Conservation (phyloP, 2,329 filamentous ascomycete species). For the Penicillium sp. region DNA sequence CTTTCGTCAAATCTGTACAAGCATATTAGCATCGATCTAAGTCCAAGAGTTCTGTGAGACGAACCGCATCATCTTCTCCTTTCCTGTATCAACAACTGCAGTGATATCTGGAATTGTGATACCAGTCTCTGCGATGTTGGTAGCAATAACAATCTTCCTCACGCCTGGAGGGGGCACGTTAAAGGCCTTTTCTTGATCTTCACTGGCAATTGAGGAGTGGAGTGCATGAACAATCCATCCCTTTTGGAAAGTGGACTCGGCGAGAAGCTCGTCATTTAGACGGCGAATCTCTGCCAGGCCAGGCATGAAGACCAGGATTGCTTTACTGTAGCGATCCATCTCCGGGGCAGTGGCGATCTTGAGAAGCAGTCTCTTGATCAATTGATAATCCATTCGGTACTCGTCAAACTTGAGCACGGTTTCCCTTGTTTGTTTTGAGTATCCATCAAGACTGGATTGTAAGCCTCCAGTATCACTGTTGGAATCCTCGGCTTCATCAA, state of each 20-base stretch:
- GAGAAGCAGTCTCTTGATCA: conserved; percentile 77
- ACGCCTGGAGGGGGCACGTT: conserved; percentile 76
- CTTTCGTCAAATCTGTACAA: conserved; percentile 78
- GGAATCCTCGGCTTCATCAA: conserved; percentile 46
- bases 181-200: conserved; percentile 95
- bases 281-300: conserved; percentile 91
- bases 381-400: conserved; percentile 84
- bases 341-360: conserved; percentile 69
- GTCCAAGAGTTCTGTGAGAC: conserved; percentile 4
- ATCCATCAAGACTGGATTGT: conserved; percentile 66
- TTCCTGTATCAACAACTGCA: conserved; percentile 93
- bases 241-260: conserved; percentile 71
- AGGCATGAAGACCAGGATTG: conserved; percentile 90
- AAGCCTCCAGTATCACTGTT: conserved; percentile 57
- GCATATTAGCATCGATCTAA: conserved; percentile 7
- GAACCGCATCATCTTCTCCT: conserved; percentile 85
- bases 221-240: conserved; percentile 86
- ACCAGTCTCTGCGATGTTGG: conserved; percentile 97
- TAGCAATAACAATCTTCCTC: conserved; percentile 92
- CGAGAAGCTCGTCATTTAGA: conserved; percentile 79
- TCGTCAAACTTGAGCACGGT: conserved; percentile 80
- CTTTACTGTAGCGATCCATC: conserved; percentile 75
- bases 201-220: conserved; percentile 91
- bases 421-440: conserved; percentile 73
- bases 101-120: conserved; percentile 98